phyloP scores from a whole-genome alignment of 768 basidiomycete genomes.

The Cystofilobasidium macerans region DNA sequence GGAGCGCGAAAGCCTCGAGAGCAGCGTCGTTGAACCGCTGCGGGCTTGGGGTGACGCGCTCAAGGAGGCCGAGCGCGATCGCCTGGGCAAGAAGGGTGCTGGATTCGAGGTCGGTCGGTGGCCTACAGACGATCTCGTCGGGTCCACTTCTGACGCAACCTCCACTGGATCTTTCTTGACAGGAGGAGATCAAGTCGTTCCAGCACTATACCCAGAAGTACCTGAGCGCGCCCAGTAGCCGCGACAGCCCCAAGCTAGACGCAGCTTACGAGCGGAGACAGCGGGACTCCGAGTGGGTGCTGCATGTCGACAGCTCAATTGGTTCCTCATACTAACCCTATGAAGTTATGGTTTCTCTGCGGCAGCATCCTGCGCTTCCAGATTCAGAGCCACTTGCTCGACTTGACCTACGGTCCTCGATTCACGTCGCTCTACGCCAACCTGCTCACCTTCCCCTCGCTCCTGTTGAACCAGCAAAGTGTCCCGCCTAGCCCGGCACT shows the following conservation, averaged over 20 bases:
- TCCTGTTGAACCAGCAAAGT: conserved; percentile 12
- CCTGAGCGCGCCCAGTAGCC: not conserved
- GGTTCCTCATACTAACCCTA: not conserved
- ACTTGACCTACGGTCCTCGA: conserved; percentile 19
- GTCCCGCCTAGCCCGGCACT: not conserved
- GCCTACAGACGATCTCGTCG: no score
- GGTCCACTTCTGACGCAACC: not conserved
- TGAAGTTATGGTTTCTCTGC: not conserved
- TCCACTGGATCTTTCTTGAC: not conserved
- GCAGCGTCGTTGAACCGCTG: conserved; percentile 14
- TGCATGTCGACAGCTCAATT: no score
- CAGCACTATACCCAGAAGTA: conserved; percentile 12
- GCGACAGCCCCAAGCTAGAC: conserved; percentile 7
- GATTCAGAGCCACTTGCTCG: conserved; percentile 16
- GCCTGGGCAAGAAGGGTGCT: not conserved
- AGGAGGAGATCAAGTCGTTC: conserved; percentile 21
- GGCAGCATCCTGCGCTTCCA: conserved; percentile 19
- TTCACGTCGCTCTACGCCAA: conserved; percentile 15
- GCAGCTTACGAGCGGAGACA: conserved; percentile 1
- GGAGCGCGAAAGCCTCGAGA: conserved; percentile 18
- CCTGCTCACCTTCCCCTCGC: conserved; percentile 23
- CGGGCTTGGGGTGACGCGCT: conserved; percentile 1
- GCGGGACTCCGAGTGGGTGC: conserved; percentile 18
- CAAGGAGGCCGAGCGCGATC: conserved; percentile 21
- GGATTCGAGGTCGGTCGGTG: conserved; percentile 1